Percentiles rank a stretch among this genome's conserved stretches.
Evolutionary conservation across 164 flowering plant species (phyloP).

Genomic region (Stephania japonica): DNA sequence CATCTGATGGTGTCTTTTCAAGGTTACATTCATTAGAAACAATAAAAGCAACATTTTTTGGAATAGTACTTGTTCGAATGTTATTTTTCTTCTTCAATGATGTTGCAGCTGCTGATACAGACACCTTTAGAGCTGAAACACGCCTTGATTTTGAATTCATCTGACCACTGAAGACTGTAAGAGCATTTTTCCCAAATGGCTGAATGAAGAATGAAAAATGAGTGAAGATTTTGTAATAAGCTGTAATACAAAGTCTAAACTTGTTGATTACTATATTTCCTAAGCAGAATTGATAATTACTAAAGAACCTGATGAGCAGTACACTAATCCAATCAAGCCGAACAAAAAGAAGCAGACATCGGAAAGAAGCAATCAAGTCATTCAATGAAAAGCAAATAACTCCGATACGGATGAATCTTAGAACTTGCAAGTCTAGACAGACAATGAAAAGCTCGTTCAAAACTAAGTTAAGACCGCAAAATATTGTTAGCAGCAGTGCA

Average conservation of each 20-base stretch:
- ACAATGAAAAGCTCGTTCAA: too few species aligned
- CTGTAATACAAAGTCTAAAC: not conserved
- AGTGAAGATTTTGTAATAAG: not conserved
- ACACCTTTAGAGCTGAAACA: constrained; percentile 18
- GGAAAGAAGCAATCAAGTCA: not conserved
- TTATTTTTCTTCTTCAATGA: constrained; percentile 29
- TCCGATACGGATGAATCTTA: too few species aligned
- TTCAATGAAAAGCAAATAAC: too few species aligned
- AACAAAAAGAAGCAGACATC: not conserved
- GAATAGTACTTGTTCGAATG: constrained; percentile 11
- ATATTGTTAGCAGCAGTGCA: too few species aligned
- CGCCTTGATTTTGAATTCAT: constrained; percentile 31
- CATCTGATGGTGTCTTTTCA: constrained; percentile 25
- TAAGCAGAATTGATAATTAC: not conserved
- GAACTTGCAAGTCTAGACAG: too few species aligned
- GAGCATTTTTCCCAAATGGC: constrained; percentile 29
- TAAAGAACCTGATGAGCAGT: not conserved
- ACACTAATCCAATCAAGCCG: not conserved
- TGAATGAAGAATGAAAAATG: constrained; percentile 14
- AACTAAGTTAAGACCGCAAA: too few species aligned
- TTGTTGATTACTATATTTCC: not conserved
- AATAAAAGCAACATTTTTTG: constrained; percentile 14
- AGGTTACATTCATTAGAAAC: constrained; percentile 22
- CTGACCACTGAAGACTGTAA: constrained; percentile 15
- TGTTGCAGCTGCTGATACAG: constrained; percentile 21